These are phyloP conservation scores for Dianthus caryophyllus DNA, from an alignment of 148 eudicot species.

Conservation along the genomic window DNA sequence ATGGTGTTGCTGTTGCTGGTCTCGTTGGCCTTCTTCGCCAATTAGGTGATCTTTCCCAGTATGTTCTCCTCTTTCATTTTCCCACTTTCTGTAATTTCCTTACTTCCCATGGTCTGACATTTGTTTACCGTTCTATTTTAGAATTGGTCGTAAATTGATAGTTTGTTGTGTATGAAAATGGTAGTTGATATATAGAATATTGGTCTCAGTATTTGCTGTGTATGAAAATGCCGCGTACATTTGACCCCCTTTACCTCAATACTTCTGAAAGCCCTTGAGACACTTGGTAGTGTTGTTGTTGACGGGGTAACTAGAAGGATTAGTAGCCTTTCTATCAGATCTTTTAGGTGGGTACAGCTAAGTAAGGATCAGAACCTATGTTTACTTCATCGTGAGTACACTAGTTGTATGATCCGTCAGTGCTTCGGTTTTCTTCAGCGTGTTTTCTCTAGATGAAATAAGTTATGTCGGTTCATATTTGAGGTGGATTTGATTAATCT, in stretches of 20 bases:
- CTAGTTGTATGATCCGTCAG: background rate
- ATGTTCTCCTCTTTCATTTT: slow-evolving; percentile 15
- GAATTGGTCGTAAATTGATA: no score
- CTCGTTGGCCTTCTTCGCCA: slow-evolving; percentile 96
- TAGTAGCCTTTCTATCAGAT: background rate
- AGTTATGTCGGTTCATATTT: background rate
- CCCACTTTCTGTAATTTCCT: background rate
- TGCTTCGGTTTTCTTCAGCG: background rate
- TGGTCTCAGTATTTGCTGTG: no score
- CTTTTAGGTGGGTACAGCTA: background rate
- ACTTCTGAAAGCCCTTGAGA: no score
- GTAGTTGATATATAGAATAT: no score
- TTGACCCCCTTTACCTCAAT: no score
- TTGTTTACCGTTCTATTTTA: no score
- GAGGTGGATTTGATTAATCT: background rate
- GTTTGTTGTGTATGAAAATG: no score
- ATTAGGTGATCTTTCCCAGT: slow-evolving; percentile 97
- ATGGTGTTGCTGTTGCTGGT: slow-evolving; percentile 90
- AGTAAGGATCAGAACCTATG: background rate
- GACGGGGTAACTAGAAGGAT: background rate
- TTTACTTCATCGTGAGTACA: background rate
- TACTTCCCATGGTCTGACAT: no score
- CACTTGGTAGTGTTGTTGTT: no score
- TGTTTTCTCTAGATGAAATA: background rate
- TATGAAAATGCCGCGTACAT: no score